Conservation (phyloP, 225 moss, liverwort and hornwort genomes). For the Bryum argenteum region DNA sequence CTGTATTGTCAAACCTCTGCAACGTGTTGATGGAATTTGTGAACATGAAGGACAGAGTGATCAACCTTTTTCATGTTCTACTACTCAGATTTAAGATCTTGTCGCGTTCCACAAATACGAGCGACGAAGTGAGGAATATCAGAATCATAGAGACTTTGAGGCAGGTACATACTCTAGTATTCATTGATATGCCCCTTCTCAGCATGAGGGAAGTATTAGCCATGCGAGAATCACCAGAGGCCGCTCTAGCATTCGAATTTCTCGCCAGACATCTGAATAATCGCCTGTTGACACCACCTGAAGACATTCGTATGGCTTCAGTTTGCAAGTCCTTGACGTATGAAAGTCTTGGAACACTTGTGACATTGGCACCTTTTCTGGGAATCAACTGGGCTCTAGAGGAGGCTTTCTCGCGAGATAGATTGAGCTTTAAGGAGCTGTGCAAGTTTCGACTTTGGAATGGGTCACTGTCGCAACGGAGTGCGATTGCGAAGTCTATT, state of each 20-base stretch:
- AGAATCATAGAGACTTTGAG: background rate
- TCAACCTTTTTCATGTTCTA: background rate
- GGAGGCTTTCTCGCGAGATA: background rate
- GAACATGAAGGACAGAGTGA: background rate
- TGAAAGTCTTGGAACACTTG: constrained; percentile 31
- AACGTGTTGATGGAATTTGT: background rate
- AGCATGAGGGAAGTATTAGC: constrained; percentile 22
- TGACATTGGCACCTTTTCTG: constrained; percentile 38
- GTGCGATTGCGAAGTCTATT: constrained; percentile 5
- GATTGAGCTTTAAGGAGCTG: background rate
- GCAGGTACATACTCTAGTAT: background rate
- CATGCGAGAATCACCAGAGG: constrained; percentile 31
- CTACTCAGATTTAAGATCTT: background rate
- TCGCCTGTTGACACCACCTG: background rate
- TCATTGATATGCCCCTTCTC: background rate
- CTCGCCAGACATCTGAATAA: constrained; percentile 29
- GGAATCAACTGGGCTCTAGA: constrained; percentile 45
- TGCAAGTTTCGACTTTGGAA: constrained; percentile 22
- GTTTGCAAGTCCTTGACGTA: background rate
- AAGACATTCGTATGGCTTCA: background rate
- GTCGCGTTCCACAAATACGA: background rate
- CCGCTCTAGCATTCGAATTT: constrained; percentile 30
- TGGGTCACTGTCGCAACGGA: constrained; percentile 22
- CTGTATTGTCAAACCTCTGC: background rate
- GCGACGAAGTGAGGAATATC: background rate